These are phyloP conservation scores for Penicillium nordicum DNA, from an alignment of 2,329 filamentous ascomycete species.

Conservation along the genomic window DNA sequence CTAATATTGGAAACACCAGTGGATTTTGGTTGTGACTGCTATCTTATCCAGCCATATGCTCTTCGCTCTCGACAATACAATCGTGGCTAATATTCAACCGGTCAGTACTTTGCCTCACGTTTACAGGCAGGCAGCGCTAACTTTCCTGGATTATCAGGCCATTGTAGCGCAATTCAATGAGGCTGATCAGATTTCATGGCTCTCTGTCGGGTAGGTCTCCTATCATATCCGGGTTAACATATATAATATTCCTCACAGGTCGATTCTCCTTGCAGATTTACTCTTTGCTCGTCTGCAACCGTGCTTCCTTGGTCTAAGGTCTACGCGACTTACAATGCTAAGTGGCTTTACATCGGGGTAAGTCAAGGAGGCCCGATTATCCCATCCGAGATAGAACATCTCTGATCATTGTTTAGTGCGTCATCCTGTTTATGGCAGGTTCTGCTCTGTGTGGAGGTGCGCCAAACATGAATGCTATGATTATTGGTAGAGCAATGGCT, in stretches of 20 bases:
- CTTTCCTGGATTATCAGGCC: neutral
- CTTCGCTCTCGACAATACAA: neutral
- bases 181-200: neutral
- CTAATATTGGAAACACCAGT: neutral
- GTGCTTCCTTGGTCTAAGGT: neutral
- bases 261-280: neutral
- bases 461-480: neutral
- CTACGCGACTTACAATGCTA: neutral
- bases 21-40: neutral
- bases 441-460: neutral
- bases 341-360: neutral
- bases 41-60: neutral
- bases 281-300: neutral
- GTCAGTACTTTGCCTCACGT: neutral
- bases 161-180: neutral
- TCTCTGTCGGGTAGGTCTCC: neutral
- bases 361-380: neutral
- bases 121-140: neutral
- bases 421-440: neutral
- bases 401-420: neutral
- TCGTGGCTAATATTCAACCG: neutral
- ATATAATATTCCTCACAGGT: neutral
- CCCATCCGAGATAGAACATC: neutral
- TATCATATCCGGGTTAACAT: neutral
- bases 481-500: neutral